These are phyloP conservation scores for Physcomitrellopsis africana DNA, from an alignment of 225 moss, liverwort and hornwort species.

Conservation along the genomic window DNA sequence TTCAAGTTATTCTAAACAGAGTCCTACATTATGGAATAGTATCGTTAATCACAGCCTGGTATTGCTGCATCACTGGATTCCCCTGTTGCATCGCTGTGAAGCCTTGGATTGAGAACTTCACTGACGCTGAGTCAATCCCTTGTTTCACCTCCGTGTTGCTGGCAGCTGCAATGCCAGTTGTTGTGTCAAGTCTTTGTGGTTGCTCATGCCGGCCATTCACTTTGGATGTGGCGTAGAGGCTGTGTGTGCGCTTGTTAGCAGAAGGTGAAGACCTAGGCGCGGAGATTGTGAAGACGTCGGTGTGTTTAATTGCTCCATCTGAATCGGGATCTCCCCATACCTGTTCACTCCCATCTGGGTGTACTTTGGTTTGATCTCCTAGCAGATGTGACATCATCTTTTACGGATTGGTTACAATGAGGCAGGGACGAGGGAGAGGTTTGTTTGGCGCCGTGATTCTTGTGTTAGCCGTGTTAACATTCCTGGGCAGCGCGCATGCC, in stretches of 20 bases:
- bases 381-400: not conserved
- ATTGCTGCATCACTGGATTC: not conserved
- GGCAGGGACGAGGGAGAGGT: too few species aligned
- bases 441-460: too few species aligned
- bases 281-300: slow-evolving; percentile 12
- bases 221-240: too few species aligned
- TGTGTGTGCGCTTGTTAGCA: not conserved
- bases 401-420: too few species aligned
- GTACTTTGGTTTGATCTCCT: not conserved
- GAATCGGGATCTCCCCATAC: too few species aligned
- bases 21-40: not conserved
- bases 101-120: not conserved
- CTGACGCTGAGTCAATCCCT: not conserved
- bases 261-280: slow-evolving; percentile 7
- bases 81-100: not conserved
- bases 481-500: too few species aligned
- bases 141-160: not conserved
- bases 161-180: not conserved
- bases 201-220: too few species aligned
- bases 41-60: not conserved
- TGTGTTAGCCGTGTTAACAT: too few species aligned
- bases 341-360: not conserved
- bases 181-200: not conserved
- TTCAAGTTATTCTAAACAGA: not conserved
- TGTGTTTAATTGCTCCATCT: not conserved